Conservation (phyloP, 1,284 basidiomycete species). For the Ceratobasidium papillatum region DNA sequence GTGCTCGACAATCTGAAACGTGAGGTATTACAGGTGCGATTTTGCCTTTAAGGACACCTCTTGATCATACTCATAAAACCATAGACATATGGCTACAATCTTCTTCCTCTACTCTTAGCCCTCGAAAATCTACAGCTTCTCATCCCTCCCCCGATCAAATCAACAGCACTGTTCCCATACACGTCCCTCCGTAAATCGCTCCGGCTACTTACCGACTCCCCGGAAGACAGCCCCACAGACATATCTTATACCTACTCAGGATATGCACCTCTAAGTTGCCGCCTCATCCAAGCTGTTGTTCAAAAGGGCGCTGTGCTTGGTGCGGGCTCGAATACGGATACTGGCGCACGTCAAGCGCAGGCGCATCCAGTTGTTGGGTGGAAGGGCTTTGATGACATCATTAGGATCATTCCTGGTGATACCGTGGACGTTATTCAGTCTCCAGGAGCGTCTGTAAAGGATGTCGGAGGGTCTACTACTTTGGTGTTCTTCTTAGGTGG, state of each 20-base stretch:
- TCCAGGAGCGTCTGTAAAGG: slow-evolving; percentile 45
- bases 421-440: slow-evolving; percentile 81
- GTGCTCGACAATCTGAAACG: slow-evolving; percentile 87
- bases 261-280: slow-evolving; percentile 91
- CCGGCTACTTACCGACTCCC: slow-evolving; percentile 93
- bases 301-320: slow-evolving; percentile 86
- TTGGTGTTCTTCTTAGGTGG: slow-evolving; percentile 99
- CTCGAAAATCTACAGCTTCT: slow-evolving; percentile 75
- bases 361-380: slow-evolving; percentile 94
- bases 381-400: slow-evolving; percentile 94
- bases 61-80: slow-evolving; percentile 13
- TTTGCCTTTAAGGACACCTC: background rate
- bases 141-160: slow-evolving; percentile 52
- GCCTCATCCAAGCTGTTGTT: slow-evolving; percentile 91
- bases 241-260: slow-evolving; percentile 97
- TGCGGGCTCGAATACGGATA: slow-evolving; percentile 50
- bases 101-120: slow-evolving; percentile 84
- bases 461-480: slow-evolving; percentile 69
- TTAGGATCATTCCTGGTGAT: slow-evolving; percentile 82
- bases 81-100: slow-evolving; percentile 91
- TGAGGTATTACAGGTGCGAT: slow-evolving; percentile 84
- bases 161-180: slow-evolving; percentile 63
- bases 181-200: slow-evolving; percentile 79
- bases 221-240: slow-evolving; percentile 79
- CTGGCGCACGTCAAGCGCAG: slow-evolving; percentile 55